Conservation (phyloP, 83 land plant genomes). For the Isoetes engelmannii region DNA sequence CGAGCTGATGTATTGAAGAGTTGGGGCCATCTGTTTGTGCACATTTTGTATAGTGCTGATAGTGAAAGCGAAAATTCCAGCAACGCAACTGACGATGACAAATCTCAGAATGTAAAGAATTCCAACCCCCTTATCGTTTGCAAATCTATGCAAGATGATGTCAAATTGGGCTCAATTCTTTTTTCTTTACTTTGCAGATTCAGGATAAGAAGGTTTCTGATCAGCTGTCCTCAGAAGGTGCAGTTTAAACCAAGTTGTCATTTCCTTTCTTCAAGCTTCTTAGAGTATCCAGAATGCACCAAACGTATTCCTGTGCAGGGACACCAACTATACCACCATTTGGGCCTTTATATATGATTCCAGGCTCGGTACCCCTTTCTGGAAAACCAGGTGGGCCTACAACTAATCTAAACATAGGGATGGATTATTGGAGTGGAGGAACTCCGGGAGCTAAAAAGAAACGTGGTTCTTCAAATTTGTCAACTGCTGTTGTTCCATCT, state of each 20-base stretch:
- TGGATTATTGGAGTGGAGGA: slow-evolving; percentile 71
- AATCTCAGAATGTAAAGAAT: slow-evolving; percentile 44
- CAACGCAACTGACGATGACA: slow-evolving; percentile 61
- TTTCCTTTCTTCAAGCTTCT: slow-evolving; percentile 14
- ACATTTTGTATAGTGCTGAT: slow-evolving; percentile 48
- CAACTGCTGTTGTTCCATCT: too few species aligned
- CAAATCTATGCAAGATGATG: too few species aligned
- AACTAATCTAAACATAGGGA: slow-evolving; percentile 62
- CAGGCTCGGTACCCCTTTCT: slow-evolving; percentile 7
- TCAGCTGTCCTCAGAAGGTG: slow-evolving; percentile 38
- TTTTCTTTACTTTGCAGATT: neutral
- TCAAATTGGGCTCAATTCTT: too few species aligned
- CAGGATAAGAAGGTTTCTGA: slow-evolving; percentile 40
- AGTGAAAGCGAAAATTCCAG: slow-evolving; percentile 79
- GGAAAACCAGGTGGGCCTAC: slow-evolving; percentile 44
- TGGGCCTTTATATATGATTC: slow-evolving; percentile 1
- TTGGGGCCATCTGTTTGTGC: neutral
- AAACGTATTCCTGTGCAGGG: neutral
- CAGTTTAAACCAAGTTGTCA: neutral
- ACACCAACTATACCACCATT: slow-evolving; percentile 1
- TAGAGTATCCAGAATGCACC: slow-evolving; percentile 19
- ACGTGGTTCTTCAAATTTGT: too few species aligned
- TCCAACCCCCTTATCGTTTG: too few species aligned
- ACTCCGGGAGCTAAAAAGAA: slow-evolving; percentile 1
- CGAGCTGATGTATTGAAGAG: neutral